Base-by-base conservation (phyloP, 148 eudicot genomes). In the Drosera capensis region DNA sequence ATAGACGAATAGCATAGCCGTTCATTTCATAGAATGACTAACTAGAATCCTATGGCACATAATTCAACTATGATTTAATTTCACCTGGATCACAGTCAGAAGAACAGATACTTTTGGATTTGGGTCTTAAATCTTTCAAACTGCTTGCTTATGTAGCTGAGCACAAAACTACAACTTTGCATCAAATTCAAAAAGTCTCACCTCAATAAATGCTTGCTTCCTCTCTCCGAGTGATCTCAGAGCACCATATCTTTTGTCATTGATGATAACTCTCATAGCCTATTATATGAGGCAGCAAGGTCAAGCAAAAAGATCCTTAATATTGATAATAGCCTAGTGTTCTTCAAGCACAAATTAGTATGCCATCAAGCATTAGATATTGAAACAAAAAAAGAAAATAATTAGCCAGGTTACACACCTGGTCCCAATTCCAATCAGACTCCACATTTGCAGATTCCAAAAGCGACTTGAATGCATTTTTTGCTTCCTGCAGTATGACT, bases 391-490 rank as follows among this genome's bases (percentile, higher is more conserved):
- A 34, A 5, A 13, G n/a, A 34, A 9, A 2, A 1, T 45, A 12
- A 18, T 49, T 30, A 16, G 28, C 48, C 25, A 38, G 31, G 24
- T 37, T 48, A 46, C 23, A 44, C 45, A 84, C 95, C 93, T 85
- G 99, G 42, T 92, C 99, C 99, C 99, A 92, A 16, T 74, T 85
- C 86, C 86, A 92, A 61, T 92, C 95, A 60, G 90, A 70, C 54
- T 77, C 94, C 52, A 85, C 74, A 65, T 77, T 72, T 55, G 67
- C 75, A 64, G 80, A 57, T 68, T 85, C 95, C 61, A 92, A 37
- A 59, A 92, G 94, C 23, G 76, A 65, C 71, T 72, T 81, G 43
- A 85, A 92, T 26, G 86, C 94, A 49, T 71, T 76, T 67, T 77
- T 92, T 44, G 94, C 99, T 63, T 85, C 95, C 99, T 92, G 64